These are phyloP conservation scores for Dictyostelium intermedium DNA, from an alignment of 78 protist species.

Conservation along the genomic window DNA sequence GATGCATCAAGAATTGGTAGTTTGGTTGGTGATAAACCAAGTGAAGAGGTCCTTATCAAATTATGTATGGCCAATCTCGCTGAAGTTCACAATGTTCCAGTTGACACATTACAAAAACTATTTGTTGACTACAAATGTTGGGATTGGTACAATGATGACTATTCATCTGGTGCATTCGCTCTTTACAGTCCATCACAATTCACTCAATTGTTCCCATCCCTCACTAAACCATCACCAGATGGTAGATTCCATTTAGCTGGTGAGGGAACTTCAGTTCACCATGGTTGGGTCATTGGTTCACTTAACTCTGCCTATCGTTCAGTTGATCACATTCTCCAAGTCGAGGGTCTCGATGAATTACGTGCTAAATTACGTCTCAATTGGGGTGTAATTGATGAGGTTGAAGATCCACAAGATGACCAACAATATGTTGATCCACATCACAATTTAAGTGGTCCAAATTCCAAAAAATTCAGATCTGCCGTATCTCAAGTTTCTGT, in stretches of 20 bases:
- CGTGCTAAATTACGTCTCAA: constrained; percentile 9
- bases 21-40: not conserved
- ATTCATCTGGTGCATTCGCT: constrained; percentile 33
- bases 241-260: constrained; percentile 49
- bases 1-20: constrained; percentile 27
- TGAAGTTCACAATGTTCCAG: not conserved
- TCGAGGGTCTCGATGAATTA: not conserved
- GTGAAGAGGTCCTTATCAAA: not conserved
- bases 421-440: not conserved
- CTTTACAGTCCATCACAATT: constrained; percentile 31
- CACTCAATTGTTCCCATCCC: not conserved
- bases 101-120: not conserved
- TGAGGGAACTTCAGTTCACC: constrained; percentile 21
- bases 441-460: constrained; percentile 5
- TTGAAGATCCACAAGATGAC: not conserved
- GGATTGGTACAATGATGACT: constrained; percentile 34
- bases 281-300: constrained; percentile 43
- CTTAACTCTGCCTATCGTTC: constrained; percentile 59
- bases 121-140: not conserved
- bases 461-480: constrained; percentile 1
- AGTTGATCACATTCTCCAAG: constrained; percentile 21
- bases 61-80: constrained; percentile 13
- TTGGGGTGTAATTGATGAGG: constrained; percentile 44
- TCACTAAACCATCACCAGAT: constrained; percentile 11
- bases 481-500: not conserved